Evolutionary conservation across 306 rosid genomes (phyloP), one percentile per base, ranked within the genome.

Genomic region (Biancaea sappan): DNA sequence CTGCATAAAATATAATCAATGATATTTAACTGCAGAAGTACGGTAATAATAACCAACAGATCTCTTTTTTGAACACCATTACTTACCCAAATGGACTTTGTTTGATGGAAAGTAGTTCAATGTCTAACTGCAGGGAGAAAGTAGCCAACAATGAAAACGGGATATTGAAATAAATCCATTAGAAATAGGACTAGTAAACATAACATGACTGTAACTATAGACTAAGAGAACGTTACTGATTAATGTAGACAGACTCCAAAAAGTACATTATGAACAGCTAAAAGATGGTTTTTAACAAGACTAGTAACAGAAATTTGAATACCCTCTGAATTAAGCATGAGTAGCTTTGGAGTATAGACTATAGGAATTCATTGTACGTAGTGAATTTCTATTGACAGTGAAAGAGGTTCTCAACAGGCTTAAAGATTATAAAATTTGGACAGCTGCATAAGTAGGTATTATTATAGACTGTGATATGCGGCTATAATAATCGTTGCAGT

Each of bases 1-100:
- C 98, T 91, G 90, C 78, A 63, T 47, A 79, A 65, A 43, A 60
- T 62, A 85, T 69, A 70, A 69, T 35, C 72, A 71, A n/a, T 46
- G 67, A 69, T 63, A 64, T 79, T 72, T 5, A 74, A 61, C 47
- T 28, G 29, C 79, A n/a, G 19, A 66, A 24, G 72, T 37, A 8
- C 51, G 18, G 31, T 40, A 11, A 56, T 22, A 26, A 11, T 37
- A 50, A 53, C 21, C 24, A 37, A 31, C 13, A 52, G 3, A 18
- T 35, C 4, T 62, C 38, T 25, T 28, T 22, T 59, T 32, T 9
- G 18, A 28, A 69, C 60, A 73, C 50, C 38, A 68, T 57, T 77
- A 69, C 90, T 85, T 87, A 91, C 98, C 98, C 98, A 73, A 90
- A 91, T 74, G 98, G 96, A 51, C 84, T 94, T 81, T 91, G 98